Conservation (phyloP, 345 rosid species). For the Gossypioides kirkii region DNA sequence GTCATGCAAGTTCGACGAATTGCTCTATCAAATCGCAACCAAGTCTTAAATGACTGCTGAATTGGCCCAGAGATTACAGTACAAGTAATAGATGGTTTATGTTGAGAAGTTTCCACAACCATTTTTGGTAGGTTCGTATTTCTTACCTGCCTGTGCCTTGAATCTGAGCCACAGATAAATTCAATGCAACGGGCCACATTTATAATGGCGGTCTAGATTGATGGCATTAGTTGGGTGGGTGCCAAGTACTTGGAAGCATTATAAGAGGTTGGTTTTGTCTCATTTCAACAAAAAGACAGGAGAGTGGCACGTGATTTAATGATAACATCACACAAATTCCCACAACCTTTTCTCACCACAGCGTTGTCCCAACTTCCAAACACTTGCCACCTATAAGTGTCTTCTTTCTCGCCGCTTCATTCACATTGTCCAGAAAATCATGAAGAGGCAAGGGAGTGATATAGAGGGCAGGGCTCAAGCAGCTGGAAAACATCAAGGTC, state of each 20-base stretch:
- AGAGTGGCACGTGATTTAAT: not conserved
- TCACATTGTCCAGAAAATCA: conserved; percentile 7
- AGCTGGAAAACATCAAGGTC: conserved; percentile 13
- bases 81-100: not conserved
- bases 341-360: too few species aligned
- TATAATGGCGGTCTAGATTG: not conserved
- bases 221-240: not conserved
- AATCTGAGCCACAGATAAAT: not conserved
- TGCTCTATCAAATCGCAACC: too few species aligned
- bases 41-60: too few species aligned
- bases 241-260: not conserved
- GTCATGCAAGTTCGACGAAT: too few species aligned
- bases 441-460: conserved; percentile 31
- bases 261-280: not conserved
- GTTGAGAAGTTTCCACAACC: not conserved
- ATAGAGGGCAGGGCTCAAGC: not conserved
- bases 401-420: not conserved
- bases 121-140: not conserved
- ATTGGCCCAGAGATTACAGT: too few species aligned
- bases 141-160: not conserved
- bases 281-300: not conserved
- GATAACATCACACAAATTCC: not conserved
- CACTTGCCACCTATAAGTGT: not conserved
- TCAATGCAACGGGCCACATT: not conserved
- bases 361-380: not conserved